Evolutionary conservation across 1,284 basidiomycete species (phyloP), one percentile per base, ranked within the genome.

Genomic region (Malassezia restricta): DNA sequence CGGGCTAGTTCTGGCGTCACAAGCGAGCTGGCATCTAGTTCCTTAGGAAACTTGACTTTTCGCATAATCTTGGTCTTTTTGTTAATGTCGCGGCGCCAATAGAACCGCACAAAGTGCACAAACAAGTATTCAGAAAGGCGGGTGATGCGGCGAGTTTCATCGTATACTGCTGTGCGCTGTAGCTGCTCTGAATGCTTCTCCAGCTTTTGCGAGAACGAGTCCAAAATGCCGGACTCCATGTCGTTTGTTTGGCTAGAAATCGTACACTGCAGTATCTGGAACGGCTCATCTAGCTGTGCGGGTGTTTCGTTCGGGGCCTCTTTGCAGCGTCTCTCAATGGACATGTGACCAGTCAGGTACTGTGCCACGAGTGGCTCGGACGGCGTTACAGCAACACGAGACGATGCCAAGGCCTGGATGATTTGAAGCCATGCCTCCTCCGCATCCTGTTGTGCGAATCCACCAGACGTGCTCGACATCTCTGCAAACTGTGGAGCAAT

Each of bases 401-500:
- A 47, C 11, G 17, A 41, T 50, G 31, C 44, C 17, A 96, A 77
- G 0, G 84, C 80, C 49, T 84, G 83, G n/a, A 90, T 76, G 57
- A 96, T 82, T 51, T 85, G 82, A 2, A 81, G 82, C 80, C 87
- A 95, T 56, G 87, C 94, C 74, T 98, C 92, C 70, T 96, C 92
- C 11, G 92, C 92, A 71, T 98, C 92, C 51, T 96, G 92, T 74
- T 96, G 92, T 2, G 90, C 84, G 65, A 82, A 92, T 17, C 62
- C 58, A 31, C 58, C 57, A 6, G 79, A 79, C 12, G 59, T 58
- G 17, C 65, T 59, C 0, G 57, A 49, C 76, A 79, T 74, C 72
- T 98, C 90, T 5, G 83, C 86, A 66, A 98, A 98, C 74, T 96
- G 94, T 3, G 92, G 92, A 15, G 87, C 84, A 1, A 84, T 81